Evolutionary conservation across 306 rosid genomes (phyloP).

Genomic region (Crotalaria pallida): DNA sequence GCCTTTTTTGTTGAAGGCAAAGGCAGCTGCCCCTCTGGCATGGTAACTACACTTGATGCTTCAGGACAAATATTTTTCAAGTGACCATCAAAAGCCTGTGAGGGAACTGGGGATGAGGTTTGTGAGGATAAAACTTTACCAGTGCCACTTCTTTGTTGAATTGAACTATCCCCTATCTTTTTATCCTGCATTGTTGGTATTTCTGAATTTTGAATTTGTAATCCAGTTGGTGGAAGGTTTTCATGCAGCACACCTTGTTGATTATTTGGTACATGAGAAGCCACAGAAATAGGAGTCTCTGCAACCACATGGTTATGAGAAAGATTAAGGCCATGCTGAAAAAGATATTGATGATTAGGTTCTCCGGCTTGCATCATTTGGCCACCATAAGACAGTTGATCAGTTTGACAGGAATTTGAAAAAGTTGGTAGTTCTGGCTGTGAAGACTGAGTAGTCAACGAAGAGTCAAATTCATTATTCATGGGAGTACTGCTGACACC

Average conservation of each 20-base stretch:
- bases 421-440: conserved; percentile 37
- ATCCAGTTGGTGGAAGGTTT: conserved; percentile 33
- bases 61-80: conserved; percentile 28
- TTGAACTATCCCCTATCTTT: conserved; percentile 31
- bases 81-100: conserved; percentile 25
- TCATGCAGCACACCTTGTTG: conserved; percentile 33
- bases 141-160: conserved; percentile 41
- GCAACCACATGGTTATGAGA: conserved; percentile 29
- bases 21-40: conserved; percentile 32
- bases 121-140: conserved; percentile 27
- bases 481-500: conserved; percentile 27
- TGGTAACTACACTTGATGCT: conserved; percentile 30
- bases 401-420: conserved; percentile 37
- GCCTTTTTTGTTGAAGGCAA: conserved; percentile 30
- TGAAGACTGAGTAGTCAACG: conserved; percentile 35
- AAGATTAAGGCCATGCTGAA: conserved; percentile 33
- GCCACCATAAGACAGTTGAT: conserved; percentile 33
- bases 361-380: conserved; percentile 38
- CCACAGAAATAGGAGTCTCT: conserved; percentile 29
- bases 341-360: conserved; percentile 34
- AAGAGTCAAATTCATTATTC: conserved; percentile 26
- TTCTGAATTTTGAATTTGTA: conserved; percentile 37
- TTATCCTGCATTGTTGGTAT: conserved; percentile 28
- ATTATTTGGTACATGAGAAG: conserved; percentile 30
- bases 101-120: conserved; percentile 28